phyloP scores from a whole-genome alignment of 2,329 filamentous ascomycete genomes.

The Ascochyta clinopodiicola region DNA sequence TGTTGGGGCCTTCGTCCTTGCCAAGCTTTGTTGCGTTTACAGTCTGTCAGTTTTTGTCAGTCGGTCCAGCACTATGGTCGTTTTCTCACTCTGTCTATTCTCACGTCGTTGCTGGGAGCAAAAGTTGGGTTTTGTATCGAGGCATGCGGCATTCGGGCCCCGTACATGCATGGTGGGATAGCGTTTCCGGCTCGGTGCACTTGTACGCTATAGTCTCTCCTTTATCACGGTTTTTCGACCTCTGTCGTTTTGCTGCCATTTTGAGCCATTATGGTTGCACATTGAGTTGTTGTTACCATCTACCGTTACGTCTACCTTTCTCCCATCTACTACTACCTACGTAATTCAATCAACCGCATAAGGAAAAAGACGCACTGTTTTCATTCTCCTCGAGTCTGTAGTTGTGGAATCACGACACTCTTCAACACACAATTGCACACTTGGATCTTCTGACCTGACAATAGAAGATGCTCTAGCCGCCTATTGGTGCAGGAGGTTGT shows the following conservation, averaged over 20 bases:
- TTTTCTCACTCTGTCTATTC: neutral
- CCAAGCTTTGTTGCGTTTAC: conserved; percentile 4
- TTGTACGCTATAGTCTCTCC: conserved; percentile 35
- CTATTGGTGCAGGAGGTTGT: no score
- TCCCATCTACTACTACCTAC: neutral
- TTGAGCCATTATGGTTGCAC: neutral
- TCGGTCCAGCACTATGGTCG: neutral
- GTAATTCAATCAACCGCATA: conserved; percentile 13
- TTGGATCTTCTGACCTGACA: no score
- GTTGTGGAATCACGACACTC: no score
- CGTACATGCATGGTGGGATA: conserved; percentile 1
- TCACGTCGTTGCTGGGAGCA: conserved; percentile 14
- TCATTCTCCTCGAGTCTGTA: neutral
- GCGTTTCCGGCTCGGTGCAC: conserved; percentile 3
- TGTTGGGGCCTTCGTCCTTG: conserved; percentile 11
- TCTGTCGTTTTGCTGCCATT: neutral
- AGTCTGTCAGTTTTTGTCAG: neutral
- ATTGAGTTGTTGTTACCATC: neutral
- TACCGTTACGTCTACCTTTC: neutral
- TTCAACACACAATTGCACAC: no score
- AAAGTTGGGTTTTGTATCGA: conserved; percentile 18
- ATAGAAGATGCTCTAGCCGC: no score
- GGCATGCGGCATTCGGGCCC: conserved; percentile 4
- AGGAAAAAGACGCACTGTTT: neutral
- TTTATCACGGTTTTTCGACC: conserved; percentile 11